Conservation (phyloP, 768 basidiomycete species). For the Collybia mongolica region DNA sequence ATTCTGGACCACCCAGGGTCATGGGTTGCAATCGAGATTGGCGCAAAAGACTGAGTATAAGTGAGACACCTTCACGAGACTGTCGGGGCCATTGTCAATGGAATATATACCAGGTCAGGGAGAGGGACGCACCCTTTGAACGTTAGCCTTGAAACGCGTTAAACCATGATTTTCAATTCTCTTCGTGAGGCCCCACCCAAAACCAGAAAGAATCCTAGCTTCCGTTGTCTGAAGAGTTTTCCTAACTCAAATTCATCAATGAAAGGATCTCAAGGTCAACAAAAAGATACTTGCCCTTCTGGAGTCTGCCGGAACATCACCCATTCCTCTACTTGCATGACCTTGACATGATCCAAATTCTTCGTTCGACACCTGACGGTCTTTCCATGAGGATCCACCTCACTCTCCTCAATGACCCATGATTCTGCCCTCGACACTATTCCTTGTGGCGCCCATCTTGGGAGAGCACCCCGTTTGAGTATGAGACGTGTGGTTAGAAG, state of each 20-base stretch:
- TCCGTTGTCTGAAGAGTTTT: slow-evolving; percentile 86
- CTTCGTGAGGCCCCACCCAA: slow-evolving; percentile 89
- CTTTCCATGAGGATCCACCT: slow-evolving; percentile 83
- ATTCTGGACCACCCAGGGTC: slow-evolving; percentile 39
- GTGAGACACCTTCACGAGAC: slow-evolving; percentile 87
- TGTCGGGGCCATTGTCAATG: slow-evolving; percentile 24
- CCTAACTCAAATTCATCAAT: slow-evolving; percentile 30
- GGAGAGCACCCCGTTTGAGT: slow-evolving; percentile 87
- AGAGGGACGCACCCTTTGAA: slow-evolving; percentile 64
- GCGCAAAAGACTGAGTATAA: slow-evolving; percentile 76
- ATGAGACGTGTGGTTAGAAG: slow-evolving; percentile 88
- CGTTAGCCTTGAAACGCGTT: slow-evolving; percentile 81
- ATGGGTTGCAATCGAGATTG: slow-evolving; percentile 70
- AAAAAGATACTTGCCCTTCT: slow-evolving; percentile 57
- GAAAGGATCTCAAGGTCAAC: neutral
- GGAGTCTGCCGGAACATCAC: slow-evolving; percentile 66
- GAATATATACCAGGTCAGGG: neutral
- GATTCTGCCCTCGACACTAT: slow-evolving; percentile 84
- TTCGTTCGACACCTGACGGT: slow-evolving; percentile 76
- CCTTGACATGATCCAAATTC: slow-evolving; percentile 92
- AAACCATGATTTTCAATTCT: slow-evolving; percentile 85
- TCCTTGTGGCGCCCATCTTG: slow-evolving; percentile 86
- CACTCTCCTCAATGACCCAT: slow-evolving; percentile 94
- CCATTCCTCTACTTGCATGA: slow-evolving; percentile 90
- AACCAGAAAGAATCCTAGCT: slow-evolving; percentile 81